Conservation (phyloP, 805 yeast genomes). For the Cyberlindnera japonica region DNA sequence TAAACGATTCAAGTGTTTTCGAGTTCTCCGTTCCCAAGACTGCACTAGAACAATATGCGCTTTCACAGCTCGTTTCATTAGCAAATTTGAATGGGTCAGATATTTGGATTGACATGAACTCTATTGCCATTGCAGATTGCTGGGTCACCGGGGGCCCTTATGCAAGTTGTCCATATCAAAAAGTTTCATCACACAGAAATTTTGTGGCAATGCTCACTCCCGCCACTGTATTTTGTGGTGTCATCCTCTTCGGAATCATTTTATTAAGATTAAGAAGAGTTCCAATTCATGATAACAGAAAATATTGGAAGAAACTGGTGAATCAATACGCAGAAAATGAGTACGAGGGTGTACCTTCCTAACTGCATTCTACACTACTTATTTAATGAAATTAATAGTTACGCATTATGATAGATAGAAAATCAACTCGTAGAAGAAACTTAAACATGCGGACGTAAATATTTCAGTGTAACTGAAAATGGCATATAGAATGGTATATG, state of each 20-base stretch:
- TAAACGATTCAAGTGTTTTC: slow-evolving; percentile 13
- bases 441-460: background rate
- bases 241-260: slow-evolving; percentile 45
- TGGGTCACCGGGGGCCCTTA: slow-evolving; percentile 84
- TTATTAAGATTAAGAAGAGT: slow-evolving; percentile 53
- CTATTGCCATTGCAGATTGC: slow-evolving; percentile 67
- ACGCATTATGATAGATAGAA: background rate
- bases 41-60: slow-evolving; percentile 41
- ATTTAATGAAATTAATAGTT: too few relatives aligned
- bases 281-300: slow-evolving; percentile 70
- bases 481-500: too few relatives aligned
- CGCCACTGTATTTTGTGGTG: slow-evolving; percentile 53
- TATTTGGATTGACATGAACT: slow-evolving; percentile 81
- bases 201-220: slow-evolving; percentile 67
- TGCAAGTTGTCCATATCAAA: slow-evolving; percentile 74
- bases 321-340: slow-evolving; percentile 58
- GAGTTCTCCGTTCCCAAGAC: slow-evolving; percentile 46
- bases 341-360: slow-evolving; percentile 86
- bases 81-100: slow-evolving; percentile 31
- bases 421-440: background rate
- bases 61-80: slow-evolving; percentile 21
- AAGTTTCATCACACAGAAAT: slow-evolving; percentile 47
- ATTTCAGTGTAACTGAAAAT: too few relatives aligned
- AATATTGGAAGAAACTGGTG: slow-evolving; percentile 56
- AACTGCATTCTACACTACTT: too few relatives aligned